Conservation (phyloP, 106 monocot species). For the Chionographis japonica region DNA sequence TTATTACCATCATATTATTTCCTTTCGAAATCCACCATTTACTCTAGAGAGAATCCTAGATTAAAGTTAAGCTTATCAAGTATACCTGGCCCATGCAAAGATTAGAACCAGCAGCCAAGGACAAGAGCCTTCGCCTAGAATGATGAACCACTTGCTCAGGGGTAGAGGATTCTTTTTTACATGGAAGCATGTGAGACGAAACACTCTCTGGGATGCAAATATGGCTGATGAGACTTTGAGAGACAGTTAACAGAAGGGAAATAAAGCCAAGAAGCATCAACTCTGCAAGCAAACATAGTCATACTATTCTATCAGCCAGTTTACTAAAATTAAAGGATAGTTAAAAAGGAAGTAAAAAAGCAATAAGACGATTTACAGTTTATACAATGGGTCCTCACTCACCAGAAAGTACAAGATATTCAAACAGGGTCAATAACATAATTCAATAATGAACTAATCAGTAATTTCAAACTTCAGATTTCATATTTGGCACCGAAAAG, state of each 20-base stretch:
- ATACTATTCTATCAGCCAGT: background rate
- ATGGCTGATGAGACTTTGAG: conserved; percentile 37
- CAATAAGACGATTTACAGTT: no score
- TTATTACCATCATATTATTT: no score
- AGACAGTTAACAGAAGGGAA: conserved; percentile 76
- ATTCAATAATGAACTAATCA: no score
- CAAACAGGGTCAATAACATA: no score
- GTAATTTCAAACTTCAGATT: no score
- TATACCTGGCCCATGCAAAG: conserved; percentile 37
- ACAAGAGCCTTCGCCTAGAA: conserved; percentile 30
- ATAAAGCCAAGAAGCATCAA: conserved; percentile 95
- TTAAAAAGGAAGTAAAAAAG: no score
- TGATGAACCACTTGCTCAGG: conserved; percentile 10
- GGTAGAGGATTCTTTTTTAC: conserved; percentile 33
- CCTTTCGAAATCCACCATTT: background rate
- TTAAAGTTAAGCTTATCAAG: background rate
- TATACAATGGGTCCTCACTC: no score
- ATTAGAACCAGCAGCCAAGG: conserved; percentile 19
- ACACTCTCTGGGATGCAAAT: conserved; percentile 52
- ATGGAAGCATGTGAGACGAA: conserved; percentile 59
- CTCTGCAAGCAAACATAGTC: conserved; percentile 45
- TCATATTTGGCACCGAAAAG: no score
- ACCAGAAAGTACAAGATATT: no score
- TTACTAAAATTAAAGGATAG: no score
- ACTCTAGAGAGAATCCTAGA: background rate